Evolutionary conservation across 164 flowering plant species (phyloP).

Genomic region (Vitis amurensis): DNA sequence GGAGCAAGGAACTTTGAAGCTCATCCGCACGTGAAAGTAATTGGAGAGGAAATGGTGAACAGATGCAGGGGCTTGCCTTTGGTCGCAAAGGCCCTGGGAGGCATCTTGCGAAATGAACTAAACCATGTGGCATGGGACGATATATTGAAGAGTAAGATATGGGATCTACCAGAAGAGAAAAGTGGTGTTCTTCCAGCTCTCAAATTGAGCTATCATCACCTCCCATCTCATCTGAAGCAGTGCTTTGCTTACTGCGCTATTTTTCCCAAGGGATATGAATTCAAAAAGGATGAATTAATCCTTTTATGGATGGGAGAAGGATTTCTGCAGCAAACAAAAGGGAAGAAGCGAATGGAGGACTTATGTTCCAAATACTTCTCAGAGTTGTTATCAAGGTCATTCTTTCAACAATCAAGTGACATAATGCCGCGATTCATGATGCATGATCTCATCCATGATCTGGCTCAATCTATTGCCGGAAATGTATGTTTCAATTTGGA

Average conservation of each 20-base stretch:
- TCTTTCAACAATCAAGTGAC: too few species aligned
- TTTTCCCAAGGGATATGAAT: too few species aligned
- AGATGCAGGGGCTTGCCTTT: constrained; percentile 11
- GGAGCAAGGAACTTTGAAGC: not conserved
- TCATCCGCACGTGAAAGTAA: not conserved
- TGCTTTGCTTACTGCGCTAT: not conserved
- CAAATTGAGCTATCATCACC: constrained; percentile 20
- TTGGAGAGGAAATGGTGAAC: constrained; percentile 6
- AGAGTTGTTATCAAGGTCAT: too few species aligned
- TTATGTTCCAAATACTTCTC: not conserved
- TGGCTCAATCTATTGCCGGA: constrained; percentile 15
- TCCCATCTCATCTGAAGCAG: constrained; percentile 26
- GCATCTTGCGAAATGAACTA: not conserved
- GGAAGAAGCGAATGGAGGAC: not conserved
- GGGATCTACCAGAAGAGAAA: constrained; percentile 5
- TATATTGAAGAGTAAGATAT: constrained; percentile 2
- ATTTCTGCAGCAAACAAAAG: not conserved
- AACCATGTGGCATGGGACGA: not conserved
- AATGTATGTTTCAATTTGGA: not conserved
- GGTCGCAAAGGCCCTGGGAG: constrained; percentile 12
- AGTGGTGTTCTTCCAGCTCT: constrained; percentile 2
- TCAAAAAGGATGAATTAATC: not conserved
- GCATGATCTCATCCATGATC: too few species aligned
- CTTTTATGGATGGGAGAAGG: not conserved
- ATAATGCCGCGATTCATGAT: too few species aligned